A percentile compares a stretch with the other conserved stretches of the same genome.
Conservation (phyloP, 495 filamentous ascomycete species). For the Aspergillus heteromorphus region DNA sequence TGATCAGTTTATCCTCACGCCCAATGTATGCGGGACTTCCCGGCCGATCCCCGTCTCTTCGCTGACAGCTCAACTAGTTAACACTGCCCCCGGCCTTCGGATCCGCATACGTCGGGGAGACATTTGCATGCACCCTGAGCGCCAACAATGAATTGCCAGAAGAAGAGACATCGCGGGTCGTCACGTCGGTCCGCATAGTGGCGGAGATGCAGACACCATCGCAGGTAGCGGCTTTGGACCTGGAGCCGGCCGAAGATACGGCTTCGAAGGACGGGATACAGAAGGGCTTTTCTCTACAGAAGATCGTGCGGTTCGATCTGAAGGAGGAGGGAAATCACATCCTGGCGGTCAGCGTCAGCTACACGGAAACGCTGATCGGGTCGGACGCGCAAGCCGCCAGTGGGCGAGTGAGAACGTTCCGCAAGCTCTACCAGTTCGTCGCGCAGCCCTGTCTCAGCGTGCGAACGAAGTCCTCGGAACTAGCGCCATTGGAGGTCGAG, state of each 20-base stretch:
- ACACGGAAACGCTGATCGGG: constrained; percentile 58
- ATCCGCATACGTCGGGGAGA: constrained; percentile 91
- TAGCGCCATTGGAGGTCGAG: constrained; percentile 42
- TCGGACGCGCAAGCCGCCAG: constrained; percentile 55
- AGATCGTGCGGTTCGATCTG: constrained; percentile 78
- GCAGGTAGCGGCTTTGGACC: constrained; percentile 51
- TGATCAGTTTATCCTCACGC: constrained; percentile 53
- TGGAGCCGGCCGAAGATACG: constrained; percentile 37
- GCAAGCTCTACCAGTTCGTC: constrained; percentile 95
- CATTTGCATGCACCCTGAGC: constrained; percentile 88
- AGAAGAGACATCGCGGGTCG: constrained; percentile 41
- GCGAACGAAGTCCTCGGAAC: constrained; percentile 71
- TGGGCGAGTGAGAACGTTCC: constrained; percentile 75
- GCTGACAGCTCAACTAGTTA: constrained; percentile 41
- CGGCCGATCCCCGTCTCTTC: neutral
- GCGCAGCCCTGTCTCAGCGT: constrained; percentile 86
- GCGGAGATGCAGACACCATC: constrained; percentile 94
- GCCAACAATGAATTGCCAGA: constrained; percentile 76
- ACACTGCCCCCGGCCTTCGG: constrained; percentile 93
- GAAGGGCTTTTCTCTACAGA: constrained; percentile 69
- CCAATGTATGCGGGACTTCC: constrained; percentile 41
- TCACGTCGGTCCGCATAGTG: constrained; percentile 72
- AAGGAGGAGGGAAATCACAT: constrained; percentile 93
- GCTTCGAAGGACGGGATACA: constrained; percentile 45
- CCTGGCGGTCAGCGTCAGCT: constrained; percentile 89